These are phyloP conservation scores for Citrus mangshanensis DNA, from an alignment of 345 rosid genomes.

Conservation along the genomic window DNA sequence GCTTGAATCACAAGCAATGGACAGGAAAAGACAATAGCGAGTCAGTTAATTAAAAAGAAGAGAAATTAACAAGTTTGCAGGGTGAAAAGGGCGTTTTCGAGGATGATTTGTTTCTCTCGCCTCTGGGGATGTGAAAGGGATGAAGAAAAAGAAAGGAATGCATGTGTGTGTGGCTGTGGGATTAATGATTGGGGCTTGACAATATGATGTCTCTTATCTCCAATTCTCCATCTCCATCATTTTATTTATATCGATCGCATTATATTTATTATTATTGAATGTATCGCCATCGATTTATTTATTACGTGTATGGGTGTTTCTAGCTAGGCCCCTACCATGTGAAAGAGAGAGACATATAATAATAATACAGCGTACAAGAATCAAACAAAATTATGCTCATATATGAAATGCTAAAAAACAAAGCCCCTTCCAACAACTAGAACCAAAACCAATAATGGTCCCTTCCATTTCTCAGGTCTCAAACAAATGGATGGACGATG, in stretches of 20 bases:
- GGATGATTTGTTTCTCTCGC: neutral
- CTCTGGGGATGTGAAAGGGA: neutral
- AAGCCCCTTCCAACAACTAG: neutral
- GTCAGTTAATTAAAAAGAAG: neutral
- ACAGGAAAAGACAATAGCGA: neutral
- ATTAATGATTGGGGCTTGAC: neutral
- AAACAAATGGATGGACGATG: neutral
- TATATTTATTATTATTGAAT: neutral
- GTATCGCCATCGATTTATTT: neutral
- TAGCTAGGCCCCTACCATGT: conserved; percentile 30
- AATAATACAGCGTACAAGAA: neutral
- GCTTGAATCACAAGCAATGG: neutral
- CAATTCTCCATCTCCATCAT: neutral
- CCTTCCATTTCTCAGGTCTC: neutral
- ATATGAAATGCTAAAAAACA: neutral
- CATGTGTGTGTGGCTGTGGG: neutral
- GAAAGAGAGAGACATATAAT: neutral
- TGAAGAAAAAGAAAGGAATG: neutral
- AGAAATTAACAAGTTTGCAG: neutral
- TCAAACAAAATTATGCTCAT: too few relatives aligned
- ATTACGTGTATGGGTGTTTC: neutral
- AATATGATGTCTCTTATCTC: neutral
- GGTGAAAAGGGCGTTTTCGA: neutral
- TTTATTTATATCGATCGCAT: neutral
- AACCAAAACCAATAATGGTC: neutral